Evolutionary conservation across 371 early-diverging fungal species (phyloP), one percentile per base, ranked within the genome.

Genomic region (Entomophthora muscae): DNA sequence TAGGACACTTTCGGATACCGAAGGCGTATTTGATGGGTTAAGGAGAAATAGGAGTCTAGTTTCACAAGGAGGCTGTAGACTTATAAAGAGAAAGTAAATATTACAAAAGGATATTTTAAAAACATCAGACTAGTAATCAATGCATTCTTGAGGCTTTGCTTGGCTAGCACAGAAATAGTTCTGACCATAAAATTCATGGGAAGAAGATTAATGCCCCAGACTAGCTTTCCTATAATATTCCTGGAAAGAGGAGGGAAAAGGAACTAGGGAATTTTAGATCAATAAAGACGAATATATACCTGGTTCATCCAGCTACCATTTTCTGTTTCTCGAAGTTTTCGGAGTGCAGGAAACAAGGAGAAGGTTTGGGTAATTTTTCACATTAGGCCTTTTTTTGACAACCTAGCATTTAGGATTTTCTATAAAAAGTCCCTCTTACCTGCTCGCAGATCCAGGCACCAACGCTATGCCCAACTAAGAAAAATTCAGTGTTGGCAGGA

Each of bases 401-500:
- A 61, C 42, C 61, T 61, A 22, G 13, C 13, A 42, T n/a, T 22
- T 32, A 33, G 30, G 21, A 28, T 32, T 10, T 1, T 32, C 26
- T 12, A 61, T 21, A 22, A 24, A 61, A 32, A 61, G 29, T 10
- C 3, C 61, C 17, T 2, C 51, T 26, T 53, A 76, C 71, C 58
- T 74, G 73, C 13, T 72, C 73, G 24, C 69, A 70, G 60, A 88
- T 75, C 67, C 81, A 86, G 1, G 81, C 65, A 0, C 89, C 89
- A 66, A 86, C 76, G 1, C 81, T 80, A 66, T 88, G 89, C 0
- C 82, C 85, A 23, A 78, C 78, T 0, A 88, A 62, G 3, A 84
- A 69, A 66, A 80, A 79, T 1, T 74, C 66, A 0, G 82, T 83
- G 1, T 77, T 76, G 1, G 66, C 61, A 0, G 76, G 76, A 63